Evolutionary conservation across 768 basidiomycete species (phyloP).

Genomic region (Russula earlei): DNA sequence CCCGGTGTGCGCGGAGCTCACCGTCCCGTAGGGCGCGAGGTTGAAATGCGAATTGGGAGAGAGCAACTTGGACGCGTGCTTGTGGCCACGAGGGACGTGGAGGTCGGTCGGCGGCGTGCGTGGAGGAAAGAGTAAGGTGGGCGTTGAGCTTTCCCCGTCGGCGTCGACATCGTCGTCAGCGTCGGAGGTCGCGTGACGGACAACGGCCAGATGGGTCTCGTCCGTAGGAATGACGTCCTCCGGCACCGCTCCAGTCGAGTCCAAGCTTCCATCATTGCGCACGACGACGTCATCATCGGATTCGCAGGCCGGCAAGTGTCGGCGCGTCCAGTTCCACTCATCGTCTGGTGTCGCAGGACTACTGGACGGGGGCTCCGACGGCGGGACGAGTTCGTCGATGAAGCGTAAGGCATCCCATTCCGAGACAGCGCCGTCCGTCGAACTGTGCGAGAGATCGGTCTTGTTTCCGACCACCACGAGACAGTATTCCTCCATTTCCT

Average conservation of each 20-base stretch:
- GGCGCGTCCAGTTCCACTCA: not conserved
- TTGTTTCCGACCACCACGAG: constrained; percentile 71
- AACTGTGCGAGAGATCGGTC: constrained; percentile 40
- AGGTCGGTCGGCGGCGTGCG: constrained; percentile 28
- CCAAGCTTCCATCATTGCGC: not conserved
- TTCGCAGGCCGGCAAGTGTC: not conserved
- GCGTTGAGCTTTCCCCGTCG: not conserved
- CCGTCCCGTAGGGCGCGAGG: constrained; percentile 36
- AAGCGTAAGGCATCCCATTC: constrained; percentile 42
- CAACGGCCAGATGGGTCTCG: not conserved
- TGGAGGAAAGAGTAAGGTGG: constrained; percentile 18
- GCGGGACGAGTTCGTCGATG: constrained; percentile 43
- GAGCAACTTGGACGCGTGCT: constrained; percentile 33
- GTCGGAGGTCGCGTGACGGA: not conserved
- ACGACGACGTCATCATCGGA: not conserved
- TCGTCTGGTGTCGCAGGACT: constrained; percentile 7
- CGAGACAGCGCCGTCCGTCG: constrained; percentile 23
- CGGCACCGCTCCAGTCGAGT: not conserved
- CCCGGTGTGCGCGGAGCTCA: constrained; percentile 48
- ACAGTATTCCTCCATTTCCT: constrained; percentile 54
- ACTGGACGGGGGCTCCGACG: constrained; percentile 13
- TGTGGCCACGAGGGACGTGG: constrained; percentile 22
- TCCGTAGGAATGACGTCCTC: not conserved
- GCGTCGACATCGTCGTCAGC: constrained; percentile 21
- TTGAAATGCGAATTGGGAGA: constrained; percentile 38